These are phyloP conservation scores for Termitomyces sp. DNA, from an alignment of 768 basidiomycete species.

Conservation along the genomic window DNA sequence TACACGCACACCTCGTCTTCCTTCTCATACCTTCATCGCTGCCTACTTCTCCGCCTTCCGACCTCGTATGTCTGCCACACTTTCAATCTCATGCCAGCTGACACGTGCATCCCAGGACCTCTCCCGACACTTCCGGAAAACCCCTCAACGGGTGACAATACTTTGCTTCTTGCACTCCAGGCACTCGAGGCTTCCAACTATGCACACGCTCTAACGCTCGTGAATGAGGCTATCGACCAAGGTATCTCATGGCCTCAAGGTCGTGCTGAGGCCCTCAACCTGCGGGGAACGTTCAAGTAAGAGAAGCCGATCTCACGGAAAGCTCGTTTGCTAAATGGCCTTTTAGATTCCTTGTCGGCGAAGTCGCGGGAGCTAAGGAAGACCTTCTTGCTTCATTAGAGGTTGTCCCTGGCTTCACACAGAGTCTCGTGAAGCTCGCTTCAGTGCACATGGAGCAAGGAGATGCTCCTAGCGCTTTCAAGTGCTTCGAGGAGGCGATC, in stretches of 20 bases:
- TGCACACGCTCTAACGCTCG: constrained; percentile 68
- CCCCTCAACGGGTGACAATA: constrained; percentile 78
- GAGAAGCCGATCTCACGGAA: constrained; percentile 19
- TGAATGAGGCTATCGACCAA: constrained; percentile 84
- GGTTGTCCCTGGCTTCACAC: constrained; percentile 66
- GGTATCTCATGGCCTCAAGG: constrained; percentile 72
- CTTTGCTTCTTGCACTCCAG: constrained; percentile 72
- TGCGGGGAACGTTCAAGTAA: constrained; percentile 94
- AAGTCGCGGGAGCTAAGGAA: constrained; percentile 74
- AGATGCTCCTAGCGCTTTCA: constrained; percentile 75
- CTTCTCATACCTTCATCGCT: constrained; percentile 87
- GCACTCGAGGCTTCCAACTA: constrained; percentile 87
- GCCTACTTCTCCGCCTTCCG: constrained; percentile 98
- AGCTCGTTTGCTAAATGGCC: neutral
- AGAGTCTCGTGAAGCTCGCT: constrained; percentile 94
- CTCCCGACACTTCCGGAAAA: constrained; percentile 68
- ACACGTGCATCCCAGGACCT: constrained; percentile 37
- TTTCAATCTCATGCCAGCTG: neutral
- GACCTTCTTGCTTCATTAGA: constrained; percentile 78
- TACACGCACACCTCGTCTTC: constrained; percentile 74
- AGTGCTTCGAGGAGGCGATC: constrained; percentile 88
- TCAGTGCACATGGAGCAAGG: constrained; percentile 97
- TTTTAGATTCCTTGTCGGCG: constrained; percentile 79
- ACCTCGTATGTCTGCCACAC: constrained; percentile 47
- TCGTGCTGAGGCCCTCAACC: constrained; percentile 85